phyloP scores from a whole-genome alignment of 768 basidiomycete species.

The Boletus rubropictus region DNA sequence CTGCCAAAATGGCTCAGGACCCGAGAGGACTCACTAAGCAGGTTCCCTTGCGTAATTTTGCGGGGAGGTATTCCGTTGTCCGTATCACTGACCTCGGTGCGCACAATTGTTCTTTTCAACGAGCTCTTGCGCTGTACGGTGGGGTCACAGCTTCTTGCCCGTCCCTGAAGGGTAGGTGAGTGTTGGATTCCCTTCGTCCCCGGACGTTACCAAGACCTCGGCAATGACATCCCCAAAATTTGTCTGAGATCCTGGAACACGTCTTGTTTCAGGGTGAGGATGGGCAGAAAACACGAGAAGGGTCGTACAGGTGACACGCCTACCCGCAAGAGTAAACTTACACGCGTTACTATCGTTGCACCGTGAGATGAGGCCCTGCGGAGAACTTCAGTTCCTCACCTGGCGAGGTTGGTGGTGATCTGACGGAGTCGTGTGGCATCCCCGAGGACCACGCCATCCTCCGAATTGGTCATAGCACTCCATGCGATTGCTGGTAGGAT shows the following conservation, averaged over 20 bases:
- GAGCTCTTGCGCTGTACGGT: constrained; percentile 11
- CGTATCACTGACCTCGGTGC: constrained; percentile 80
- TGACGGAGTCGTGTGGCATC: constrained; percentile 80
- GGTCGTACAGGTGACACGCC: constrained; percentile 62
- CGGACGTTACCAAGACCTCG: constrained; percentile 24
- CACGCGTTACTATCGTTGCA: constrained; percentile 55
- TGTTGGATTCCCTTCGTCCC: constrained; percentile 31
- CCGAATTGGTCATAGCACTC: constrained; percentile 31
- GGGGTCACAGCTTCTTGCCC: not conserved
- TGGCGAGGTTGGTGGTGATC: constrained; percentile 79
- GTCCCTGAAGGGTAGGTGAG: not conserved
- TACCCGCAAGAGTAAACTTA: constrained; percentile 72
- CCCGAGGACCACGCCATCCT: constrained; percentile 70
- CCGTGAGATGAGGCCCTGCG: not conserved
- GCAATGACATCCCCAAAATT: constrained; percentile 17
- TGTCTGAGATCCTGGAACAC: not conserved
- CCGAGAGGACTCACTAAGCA: constrained; percentile 73
- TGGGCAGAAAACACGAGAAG: constrained; percentile 41
- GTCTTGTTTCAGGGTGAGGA: constrained; percentile 10
- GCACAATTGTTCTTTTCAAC: constrained; percentile 66
- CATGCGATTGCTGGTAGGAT: constrained; percentile 62
- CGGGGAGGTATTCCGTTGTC: constrained; percentile 55
- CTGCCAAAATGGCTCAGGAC: not conserved
- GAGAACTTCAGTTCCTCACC: constrained; percentile 31
- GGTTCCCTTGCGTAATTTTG: constrained; percentile 66